Evolutionary conservation across 2,329 filamentous ascomycete genomes (phyloP).

Genomic region (Epichloe coenophiala): DNA sequence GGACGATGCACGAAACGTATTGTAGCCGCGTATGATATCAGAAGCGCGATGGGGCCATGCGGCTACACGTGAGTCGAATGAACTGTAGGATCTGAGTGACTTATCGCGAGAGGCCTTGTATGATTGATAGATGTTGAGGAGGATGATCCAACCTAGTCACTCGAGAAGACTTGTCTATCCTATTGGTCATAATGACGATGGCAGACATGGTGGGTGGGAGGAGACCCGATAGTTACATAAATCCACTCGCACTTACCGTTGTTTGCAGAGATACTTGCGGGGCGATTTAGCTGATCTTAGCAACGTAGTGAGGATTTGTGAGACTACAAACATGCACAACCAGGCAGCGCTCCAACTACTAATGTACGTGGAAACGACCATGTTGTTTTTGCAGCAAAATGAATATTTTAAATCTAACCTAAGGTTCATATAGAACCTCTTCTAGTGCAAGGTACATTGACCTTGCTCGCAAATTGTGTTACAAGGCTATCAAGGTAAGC

Average conservation of each 20-base stretch:
- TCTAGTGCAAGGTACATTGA: background rate
- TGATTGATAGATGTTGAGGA: background rate
- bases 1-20: background rate
- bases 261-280: background rate
- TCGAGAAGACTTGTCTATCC: background rate
- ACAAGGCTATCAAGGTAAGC: conserved; percentile 1
- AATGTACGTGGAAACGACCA: background rate
- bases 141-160: background rate
- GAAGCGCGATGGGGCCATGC: background rate
- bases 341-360: background rate
- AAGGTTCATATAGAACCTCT: background rate
- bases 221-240: conserved; percentile 3
- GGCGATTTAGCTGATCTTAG: background rate
- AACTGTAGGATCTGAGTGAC: background rate
- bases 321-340: background rate
- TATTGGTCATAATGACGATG: background rate
- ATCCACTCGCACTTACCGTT: background rate
- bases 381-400: background rate
- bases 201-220: background rate
- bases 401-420: background rate
- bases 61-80: background rate
- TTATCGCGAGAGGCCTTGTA: background rate
- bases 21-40: background rate
- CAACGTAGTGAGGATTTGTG: background rate
- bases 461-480: background rate